Base-by-base conservation (phyloP, 176 grass and related monocot genomes). In the Juncus effusus region DNA sequence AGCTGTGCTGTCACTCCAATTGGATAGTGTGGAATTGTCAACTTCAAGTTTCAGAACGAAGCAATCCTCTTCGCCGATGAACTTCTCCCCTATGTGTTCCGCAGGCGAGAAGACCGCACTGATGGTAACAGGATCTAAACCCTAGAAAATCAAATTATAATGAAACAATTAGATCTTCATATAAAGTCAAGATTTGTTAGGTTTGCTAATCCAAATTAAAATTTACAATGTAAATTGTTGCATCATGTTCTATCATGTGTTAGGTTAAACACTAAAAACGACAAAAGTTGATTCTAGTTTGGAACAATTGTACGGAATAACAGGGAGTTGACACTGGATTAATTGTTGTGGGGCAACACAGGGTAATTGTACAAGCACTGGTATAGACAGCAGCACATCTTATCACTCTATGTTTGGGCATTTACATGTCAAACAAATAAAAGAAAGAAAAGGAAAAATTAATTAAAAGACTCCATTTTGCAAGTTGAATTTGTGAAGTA, bases 1-100 rank as follows among this genome's bases (percentile, higher is more conserved):
- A 36, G 95, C 88, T 2, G 89, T 99, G 69, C 81, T 80, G 67
- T 99, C 95, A 38, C 95, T 86, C 86, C 88, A 90, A 67, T 82
- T 94, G 2, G 86, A 99, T 4, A 99, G 82, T 36, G 81, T 79
- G 2, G 78, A 84, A 3, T 78, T 77, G 0, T 90, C 86, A 8
- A 99, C 95, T 28, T 84, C 83, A 3, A 99, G 64, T 14, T 90
- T 84, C 16, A 99, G 73, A 36, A 99, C 86, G 72, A 99, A 99
- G 65, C 95, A 99, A 16, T 90, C 89, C 53, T 99, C 95, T 3
- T 90, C 89, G 19, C 85, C 89, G 10, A 94, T 87, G 28, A 78
- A 63, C 75, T 99, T 99, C 86, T 99, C 95, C 47, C 95, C 95
- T 35, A 90, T 68, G 73, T 99, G 80, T 74, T 99, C 71, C 0